Conservation (phyloP, 352 stramenopile species). For the Globisporangium spinosum region DNA sequence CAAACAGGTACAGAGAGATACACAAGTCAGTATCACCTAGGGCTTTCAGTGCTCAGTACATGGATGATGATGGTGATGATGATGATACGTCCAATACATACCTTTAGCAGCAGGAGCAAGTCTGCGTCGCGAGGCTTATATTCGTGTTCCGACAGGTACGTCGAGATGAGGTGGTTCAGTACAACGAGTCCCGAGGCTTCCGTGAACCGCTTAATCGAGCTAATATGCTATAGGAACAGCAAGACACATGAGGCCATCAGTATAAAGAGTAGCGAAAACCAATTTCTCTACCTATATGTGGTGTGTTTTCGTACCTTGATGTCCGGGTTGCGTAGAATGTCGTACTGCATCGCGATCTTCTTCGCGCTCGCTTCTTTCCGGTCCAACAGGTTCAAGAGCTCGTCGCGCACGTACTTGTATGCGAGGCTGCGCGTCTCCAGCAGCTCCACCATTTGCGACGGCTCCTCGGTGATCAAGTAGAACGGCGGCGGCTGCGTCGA, state of each 20-base stretch:
- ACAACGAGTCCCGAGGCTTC: conserved; percentile 51
- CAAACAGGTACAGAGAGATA: not conserved
- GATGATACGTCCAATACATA: not conserved
- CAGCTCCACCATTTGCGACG: conserved; percentile 27
- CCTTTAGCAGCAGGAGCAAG: conserved; percentile 16
- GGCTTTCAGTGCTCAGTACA: not conserved
- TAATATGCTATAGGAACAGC: conserved; percentile 31
- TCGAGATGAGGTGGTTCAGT: conserved; percentile 47
- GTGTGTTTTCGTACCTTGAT: conserved; percentile 27
- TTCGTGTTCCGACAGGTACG: conserved; percentile 29
- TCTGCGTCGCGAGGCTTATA: conserved; percentile 14
- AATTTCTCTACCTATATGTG: no score
- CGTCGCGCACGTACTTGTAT: conserved; percentile 56
- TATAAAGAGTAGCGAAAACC: not conserved
- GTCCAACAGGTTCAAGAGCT: conserved; percentile 56
- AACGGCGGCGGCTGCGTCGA: conserved; percentile 19
- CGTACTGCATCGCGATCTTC: conserved; percentile 51
- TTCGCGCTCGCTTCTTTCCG: conserved; percentile 28
- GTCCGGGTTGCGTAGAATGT: conserved; percentile 54
- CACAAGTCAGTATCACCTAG: not conserved
- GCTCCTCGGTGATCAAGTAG: conserved; percentile 47
- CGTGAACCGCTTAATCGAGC: conserved; percentile 60
- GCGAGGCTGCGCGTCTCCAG: conserved; percentile 45
- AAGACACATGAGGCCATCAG: not conserved
- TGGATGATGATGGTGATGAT: not conserved